A percentile compares a stretch with the other conserved stretches of the same genome.
These are phyloP conservation scores for Kodamaea sp. DNA, from an alignment of 1,139 yeast genomes.

Conservation along the genomic window DNA sequence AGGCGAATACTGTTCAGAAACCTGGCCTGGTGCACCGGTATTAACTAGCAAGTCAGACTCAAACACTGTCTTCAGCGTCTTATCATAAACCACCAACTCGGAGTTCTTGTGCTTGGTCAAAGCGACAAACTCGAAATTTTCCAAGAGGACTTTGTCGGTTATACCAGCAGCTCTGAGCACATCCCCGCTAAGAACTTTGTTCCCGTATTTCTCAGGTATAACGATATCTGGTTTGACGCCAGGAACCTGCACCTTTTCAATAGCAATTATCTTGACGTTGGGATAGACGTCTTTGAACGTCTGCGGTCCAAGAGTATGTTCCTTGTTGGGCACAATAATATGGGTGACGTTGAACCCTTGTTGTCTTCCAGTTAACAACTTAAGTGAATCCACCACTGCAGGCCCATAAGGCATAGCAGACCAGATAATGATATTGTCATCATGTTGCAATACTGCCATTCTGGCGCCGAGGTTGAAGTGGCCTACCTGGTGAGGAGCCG, in stretches of 20 bases:
- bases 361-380: constrained; percentile 29
- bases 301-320: constrained; percentile 58
- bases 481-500: constrained; percentile 45
- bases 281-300: constrained; percentile 53
- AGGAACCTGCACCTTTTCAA: constrained; percentile 31
- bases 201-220: constrained; percentile 39
- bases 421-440: constrained; percentile 50
- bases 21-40: constrained; percentile 45
- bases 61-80: constrained; percentile 13
- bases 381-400: constrained; percentile 40
- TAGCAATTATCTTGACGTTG: constrained; percentile 49
- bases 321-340: constrained; percentile 53
- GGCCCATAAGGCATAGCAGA: constrained; percentile 63
- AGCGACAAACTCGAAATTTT: constrained; percentile 19
- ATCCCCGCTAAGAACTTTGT: constrained; percentile 24
- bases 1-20: constrained; percentile 29
- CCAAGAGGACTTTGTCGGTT: constrained; percentile 10
- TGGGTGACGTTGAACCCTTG: constrained; percentile 37
- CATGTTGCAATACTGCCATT: constrained; percentile 49
- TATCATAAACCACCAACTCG: constrained; percentile 19
- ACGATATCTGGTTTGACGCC: constrained; percentile 14
- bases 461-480: constrained; percentile 58
- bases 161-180: constrained; percentile 16
- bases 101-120: constrained; percentile 18
- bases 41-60: constrained; percentile 30